phyloP scores from a whole-genome alignment of 306 rosid species.

The Abrus precatorius region DNA sequence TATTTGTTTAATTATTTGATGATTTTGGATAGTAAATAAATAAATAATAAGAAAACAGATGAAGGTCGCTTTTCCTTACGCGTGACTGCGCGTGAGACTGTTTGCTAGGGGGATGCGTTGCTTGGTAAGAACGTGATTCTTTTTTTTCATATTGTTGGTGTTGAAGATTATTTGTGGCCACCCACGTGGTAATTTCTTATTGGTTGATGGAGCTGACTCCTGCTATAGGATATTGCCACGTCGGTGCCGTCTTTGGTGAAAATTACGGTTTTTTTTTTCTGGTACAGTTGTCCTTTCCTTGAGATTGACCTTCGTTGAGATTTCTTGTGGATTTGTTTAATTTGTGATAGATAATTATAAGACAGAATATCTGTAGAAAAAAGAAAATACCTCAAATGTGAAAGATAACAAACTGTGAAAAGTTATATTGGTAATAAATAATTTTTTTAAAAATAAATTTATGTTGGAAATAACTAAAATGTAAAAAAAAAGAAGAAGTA shows the following conservation, averaged over 20 bases:
- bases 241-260: constrained; percentile 37
- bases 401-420: too few species aligned
- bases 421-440: too few species aligned
- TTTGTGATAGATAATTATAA: too few species aligned
- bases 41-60: background rate
- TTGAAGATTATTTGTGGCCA: background rate
- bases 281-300: background rate
- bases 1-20: background rate
- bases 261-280: background rate
- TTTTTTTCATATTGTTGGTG: background rate
- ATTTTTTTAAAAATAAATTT: too few species aligned
- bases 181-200: background rate
- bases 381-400: too few species aligned
- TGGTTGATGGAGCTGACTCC: background rate
- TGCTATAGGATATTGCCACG: constrained; percentile 36
- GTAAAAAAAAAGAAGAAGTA: too few species aligned
- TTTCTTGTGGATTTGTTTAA: background rate
- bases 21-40: background rate
- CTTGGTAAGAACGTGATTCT: background rate
- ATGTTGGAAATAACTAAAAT: too few species aligned
- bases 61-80: background rate
- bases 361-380: too few species aligned
- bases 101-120: background rate
- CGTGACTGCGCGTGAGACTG: background rate
- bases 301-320: background rate